Conservation (phyloP, 148 eudicot genomes). For the Cornus florida region DNA sequence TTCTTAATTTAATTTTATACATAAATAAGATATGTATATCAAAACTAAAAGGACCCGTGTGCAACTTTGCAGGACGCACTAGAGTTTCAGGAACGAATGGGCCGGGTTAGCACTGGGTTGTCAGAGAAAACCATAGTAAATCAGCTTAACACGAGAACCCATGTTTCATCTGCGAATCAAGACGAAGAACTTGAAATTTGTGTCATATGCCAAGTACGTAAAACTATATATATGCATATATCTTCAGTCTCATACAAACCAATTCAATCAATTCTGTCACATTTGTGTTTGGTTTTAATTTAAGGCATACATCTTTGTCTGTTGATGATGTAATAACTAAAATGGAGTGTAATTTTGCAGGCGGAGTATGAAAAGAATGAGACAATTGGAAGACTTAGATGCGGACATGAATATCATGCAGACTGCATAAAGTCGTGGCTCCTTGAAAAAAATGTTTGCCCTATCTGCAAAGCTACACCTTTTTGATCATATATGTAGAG, state of each 20-base stretch:
- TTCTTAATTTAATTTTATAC: no score
- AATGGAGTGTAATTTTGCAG: background rate
- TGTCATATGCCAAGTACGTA: background rate
- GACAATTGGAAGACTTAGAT: background rate
- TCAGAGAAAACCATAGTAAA: background rate
- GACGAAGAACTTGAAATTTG: background rate
- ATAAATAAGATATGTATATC: no score
- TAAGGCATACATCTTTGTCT: background rate
- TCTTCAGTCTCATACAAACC: no score
- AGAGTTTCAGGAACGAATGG: background rate
- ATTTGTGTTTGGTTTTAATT: no score
- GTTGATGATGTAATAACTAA: no score
- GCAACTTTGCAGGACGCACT: background rate
- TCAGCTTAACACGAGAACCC: background rate
- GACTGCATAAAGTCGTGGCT: conserved; percentile 3
- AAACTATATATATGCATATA: background rate
- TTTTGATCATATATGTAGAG: no score
- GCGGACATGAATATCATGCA: conserved; percentile 1
- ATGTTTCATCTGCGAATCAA: background rate
- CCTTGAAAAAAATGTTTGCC: background rate
- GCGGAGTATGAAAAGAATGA: background rate
- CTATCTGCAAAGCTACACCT: background rate
- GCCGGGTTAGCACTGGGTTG: background rate
- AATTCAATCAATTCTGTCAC: no score
- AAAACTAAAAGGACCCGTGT: background rate